Evolutionary conservation across 2,329 filamentous ascomycete species (phyloP), one percentile per base, ranked within the genome.

Genomic region (Penicillium sp.): DNA sequence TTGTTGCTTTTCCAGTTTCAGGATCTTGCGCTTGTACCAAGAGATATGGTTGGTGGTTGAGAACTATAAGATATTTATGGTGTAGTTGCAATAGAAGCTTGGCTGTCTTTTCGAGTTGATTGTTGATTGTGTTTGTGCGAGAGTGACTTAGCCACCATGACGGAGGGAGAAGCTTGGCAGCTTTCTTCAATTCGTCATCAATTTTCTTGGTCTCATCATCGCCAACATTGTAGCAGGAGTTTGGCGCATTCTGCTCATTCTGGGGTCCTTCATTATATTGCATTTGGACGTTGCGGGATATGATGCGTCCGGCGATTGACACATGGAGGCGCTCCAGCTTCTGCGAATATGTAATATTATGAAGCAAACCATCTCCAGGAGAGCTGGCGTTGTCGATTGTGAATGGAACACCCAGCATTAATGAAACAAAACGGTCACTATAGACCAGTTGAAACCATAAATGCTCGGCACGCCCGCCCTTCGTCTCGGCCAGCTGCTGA

Each of bases 351-450:
- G 23, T 37, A 9, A 36, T 49, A 3, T 18, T 34, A 4, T 24
- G 18, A 26, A 55, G 40, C 24, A 32, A 3, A 9, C 12, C 12
- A 26, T 55, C 32, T 15, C 30, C 27, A n/a, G 42, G 39, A 20
- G 51, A 51, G 17, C 6, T 20, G 12, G 49, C n/a, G 8, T 68
- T 66, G 2, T 63, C 56, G 8, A 69, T 61, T 7, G 67, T 68
- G 29, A 67, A 69, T 6, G 80, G 80, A 5, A 82, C 68, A 7
- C 80, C 80, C 1, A 81, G 69, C 13, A 80, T 67, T n/a, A 80
- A 59, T 2, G 77, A 78, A 7, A 80, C 55, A 58, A 78, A 76
- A 12, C 80, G 71, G 51, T 84, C 81, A 3, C 68, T 59, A 30
- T 72, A 65, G 55, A 72, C 68, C 4, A 77, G 58, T 17, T 66